These are phyloP conservation scores for Kwoniella botswanensis DNA, from an alignment of 768 basidiomycete genomes.

Conservation along the genomic window DNA sequence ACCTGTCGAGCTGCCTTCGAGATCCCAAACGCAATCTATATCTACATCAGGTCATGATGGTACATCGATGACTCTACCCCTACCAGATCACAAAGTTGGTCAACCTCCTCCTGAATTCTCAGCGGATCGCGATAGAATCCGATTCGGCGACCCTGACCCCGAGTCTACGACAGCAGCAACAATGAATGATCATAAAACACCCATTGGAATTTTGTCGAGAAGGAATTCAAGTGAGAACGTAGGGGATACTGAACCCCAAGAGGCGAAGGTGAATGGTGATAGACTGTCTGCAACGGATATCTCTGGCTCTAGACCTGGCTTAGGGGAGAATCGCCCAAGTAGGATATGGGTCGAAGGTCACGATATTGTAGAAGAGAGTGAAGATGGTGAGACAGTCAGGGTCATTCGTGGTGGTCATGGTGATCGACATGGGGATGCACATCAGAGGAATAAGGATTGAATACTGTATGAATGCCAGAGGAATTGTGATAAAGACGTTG, in stretches of 20 bases:
- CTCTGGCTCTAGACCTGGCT: background rate
- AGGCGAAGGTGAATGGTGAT: no score
- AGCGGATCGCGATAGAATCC: constrained; percentile 3
- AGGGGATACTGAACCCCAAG: background rate
- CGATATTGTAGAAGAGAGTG: constrained; percentile 21
- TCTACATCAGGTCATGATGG: no score
- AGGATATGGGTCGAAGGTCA: constrained; percentile 20
- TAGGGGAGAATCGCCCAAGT: background rate
- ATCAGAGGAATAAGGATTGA: no score
- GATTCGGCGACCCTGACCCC: constrained; percentile 6
- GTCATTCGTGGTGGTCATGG: constrained; percentile 7
- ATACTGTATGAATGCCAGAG: no score
- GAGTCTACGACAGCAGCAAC: constrained; percentile 2
- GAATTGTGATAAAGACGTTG: no score
- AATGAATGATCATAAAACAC: background rate
- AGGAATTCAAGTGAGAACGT: background rate
- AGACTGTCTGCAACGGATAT: background rate
- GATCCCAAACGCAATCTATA: background rate
- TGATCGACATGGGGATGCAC: background rate
- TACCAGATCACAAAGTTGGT: background rate
- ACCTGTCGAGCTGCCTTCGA: constrained; percentile 9
- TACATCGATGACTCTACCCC: background rate
- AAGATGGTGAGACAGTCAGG: constrained; percentile 10
- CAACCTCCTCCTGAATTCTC: background rate
- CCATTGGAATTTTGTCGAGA: constrained; percentile 3